These are phyloP conservation scores for Paradendryphiella salina DNA, from an alignment of 2,329 filamentous ascomycete species.

Conservation along the genomic window DNA sequence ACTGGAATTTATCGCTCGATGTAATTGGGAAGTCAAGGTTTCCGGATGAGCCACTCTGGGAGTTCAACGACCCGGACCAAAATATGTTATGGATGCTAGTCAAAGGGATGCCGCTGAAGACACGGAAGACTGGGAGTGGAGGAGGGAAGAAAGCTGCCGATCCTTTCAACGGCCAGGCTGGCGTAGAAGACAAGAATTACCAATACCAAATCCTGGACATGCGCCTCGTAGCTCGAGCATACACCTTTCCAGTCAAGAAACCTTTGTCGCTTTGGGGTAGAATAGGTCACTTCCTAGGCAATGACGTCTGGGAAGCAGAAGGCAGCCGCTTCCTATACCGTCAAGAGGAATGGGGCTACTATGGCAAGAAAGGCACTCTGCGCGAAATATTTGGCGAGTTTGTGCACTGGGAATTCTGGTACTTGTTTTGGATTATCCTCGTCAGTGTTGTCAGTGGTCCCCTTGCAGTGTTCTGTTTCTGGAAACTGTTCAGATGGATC, in stretches of 20 bases:
- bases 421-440: constrained; percentile 28
- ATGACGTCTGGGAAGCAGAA: constrained; percentile 29
- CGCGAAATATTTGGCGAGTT: constrained; percentile 31
- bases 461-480: constrained; percentile 24
- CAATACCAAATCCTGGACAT: constrained; percentile 33
- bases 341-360: constrained; percentile 35
- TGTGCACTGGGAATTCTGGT: constrained; percentile 32
- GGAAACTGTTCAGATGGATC: constrained; percentile 25
- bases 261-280: constrained; percentile 21
- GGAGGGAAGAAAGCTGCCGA: constrained; percentile 18
- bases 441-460: constrained; percentile 22
- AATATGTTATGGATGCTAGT: constrained; percentile 35
- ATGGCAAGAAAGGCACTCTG: constrained; percentile 39
- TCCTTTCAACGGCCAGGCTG: constrained; percentile 22
- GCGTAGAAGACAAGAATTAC: constrained; percentile 24
- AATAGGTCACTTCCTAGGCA: constrained; percentile 35
- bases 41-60: constrained; percentile 15
- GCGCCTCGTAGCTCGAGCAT: constrained; percentile 27
- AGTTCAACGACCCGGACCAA: constrained; percentile 29
- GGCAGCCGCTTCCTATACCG: constrained; percentile 34
- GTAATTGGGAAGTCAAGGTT: constrained; percentile 28
- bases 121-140: constrained; percentile 5
- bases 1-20: constrained; percentile 40
- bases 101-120: constrained; percentile 22
- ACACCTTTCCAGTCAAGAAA: constrained; percentile 20